A percentile compares a stretch with the other conserved stretches of the same genome.
Evolutionary conservation across 2,329 filamentous ascomycete species (phyloP).

Genomic region (Xylariaceae sp.): DNA sequence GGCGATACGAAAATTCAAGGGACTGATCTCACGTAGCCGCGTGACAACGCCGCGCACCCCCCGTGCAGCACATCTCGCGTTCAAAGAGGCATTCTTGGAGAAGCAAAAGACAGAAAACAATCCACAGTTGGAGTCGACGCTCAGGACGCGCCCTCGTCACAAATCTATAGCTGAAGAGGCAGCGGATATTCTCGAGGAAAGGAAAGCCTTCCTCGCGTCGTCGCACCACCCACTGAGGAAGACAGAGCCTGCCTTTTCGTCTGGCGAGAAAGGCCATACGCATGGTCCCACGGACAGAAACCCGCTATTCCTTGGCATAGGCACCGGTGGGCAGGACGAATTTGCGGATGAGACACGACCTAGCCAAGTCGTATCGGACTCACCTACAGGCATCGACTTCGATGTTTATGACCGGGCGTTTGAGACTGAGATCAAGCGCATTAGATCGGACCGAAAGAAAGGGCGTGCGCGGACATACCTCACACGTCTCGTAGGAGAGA

Average conservation of each 20-base stretch:
- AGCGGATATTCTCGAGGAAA: conserved; percentile 42
- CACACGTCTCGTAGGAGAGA: conserved; percentile 44
- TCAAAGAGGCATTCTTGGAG: background rate
- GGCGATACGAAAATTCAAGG: conserved; percentile 86
- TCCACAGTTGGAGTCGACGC: conserved; percentile 8
- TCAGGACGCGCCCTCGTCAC: conserved; percentile 5
- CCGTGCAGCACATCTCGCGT: conserved; percentile 21
- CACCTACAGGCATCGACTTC: conserved; percentile 77
- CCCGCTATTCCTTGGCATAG: conserved; percentile 71
- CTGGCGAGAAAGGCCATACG: conserved; percentile 54
- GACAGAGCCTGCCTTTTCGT: conserved; percentile 17
- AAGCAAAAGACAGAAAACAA: background rate
- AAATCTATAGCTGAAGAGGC: conserved; percentile 43
- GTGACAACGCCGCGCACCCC: background rate
- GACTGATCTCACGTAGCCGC: conserved; percentile 53
- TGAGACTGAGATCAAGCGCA: conserved; percentile 67
- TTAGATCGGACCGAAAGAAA: conserved; percentile 31
- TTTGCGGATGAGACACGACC: conserved; percentile 24
- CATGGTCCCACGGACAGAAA: conserved; percentile 59
- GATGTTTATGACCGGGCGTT: conserved; percentile 89
- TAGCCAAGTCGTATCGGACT: conserved; percentile 67
- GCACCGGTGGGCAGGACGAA: conserved; percentile 54
- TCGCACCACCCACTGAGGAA: conserved; percentile 23
- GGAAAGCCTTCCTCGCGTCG: conserved; percentile 36
- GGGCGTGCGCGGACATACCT: conserved; percentile 41